Conservation (phyloP, 352 stramenopile genomes). For the Pythium inflatum region DNA sequence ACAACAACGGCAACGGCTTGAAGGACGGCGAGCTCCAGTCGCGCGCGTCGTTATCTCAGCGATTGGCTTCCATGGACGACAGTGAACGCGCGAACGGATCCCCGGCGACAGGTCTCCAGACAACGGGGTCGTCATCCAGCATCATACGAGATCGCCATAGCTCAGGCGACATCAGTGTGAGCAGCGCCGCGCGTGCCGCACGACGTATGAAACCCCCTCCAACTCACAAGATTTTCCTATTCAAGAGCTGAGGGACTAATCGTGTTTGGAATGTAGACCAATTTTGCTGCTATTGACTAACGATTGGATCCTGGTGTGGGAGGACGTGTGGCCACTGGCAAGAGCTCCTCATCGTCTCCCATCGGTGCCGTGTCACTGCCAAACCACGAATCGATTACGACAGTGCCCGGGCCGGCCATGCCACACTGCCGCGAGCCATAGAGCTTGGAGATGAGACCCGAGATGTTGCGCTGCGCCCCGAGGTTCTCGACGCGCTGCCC, state of each 20-base stretch:
- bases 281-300: neutral
- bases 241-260: conserved; percentile 34
- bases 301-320: neutral
- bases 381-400: conserved; percentile 68
- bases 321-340: neutral
- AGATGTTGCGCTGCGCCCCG: conserved; percentile 55
- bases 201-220: conserved; percentile 26
- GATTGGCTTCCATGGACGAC: conserved; percentile 12
- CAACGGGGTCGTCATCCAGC: neutral
- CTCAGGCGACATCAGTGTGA: conserved; percentile 14
- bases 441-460: conserved; percentile 66
- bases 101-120: neutral
- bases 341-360: conserved; percentile 2
- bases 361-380: conserved; percentile 26
- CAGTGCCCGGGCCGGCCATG: conserved; percentile 63
- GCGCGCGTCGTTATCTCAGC: neutral
- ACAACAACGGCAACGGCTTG: neutral
- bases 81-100: neutral
- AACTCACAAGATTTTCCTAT: conserved; percentile 44
- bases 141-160: conserved; percentile 8
- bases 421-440: conserved; percentile 75
- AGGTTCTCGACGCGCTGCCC: conserved; percentile 60
- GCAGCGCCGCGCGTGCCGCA: neutral
- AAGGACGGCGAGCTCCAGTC: neutral
- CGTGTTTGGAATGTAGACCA: neutral